Evolutionary conservation across 768 basidiomycete genomes (phyloP).

Genomic region (Boletus rubescentipes): DNA sequence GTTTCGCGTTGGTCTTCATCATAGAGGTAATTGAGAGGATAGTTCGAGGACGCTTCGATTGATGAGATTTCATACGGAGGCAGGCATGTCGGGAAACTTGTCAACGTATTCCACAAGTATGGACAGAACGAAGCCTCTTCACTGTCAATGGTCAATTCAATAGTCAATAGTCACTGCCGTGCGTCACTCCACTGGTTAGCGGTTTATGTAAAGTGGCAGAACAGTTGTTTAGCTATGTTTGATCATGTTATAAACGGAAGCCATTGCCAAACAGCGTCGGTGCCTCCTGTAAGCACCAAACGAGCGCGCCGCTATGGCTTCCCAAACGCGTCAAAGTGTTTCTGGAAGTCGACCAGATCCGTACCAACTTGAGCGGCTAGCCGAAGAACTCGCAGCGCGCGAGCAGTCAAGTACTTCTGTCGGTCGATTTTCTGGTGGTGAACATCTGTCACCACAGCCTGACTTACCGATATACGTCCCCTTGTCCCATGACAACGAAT

Average conservation of each 20-base stretch:
- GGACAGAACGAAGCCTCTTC: too few species aligned
- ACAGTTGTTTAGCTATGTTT: conserved; percentile 13
- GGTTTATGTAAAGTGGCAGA: too few species aligned
- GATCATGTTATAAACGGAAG: conserved; percentile 25
- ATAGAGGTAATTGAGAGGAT: neutral
- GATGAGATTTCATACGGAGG: neutral
- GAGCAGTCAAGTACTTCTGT: conserved; percentile 38
- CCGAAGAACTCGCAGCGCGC: conserved; percentile 64
- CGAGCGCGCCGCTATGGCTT: conserved; percentile 13
- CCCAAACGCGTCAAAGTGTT: conserved; percentile 15
- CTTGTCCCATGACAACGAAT: conserved; percentile 76
- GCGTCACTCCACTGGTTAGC: too few species aligned
- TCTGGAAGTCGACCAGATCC: conserved; percentile 42
- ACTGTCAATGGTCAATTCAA: too few species aligned
- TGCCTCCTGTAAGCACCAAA: neutral
- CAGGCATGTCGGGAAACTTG: neutral
- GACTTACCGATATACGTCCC: conserved; percentile 67
- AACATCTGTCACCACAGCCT: conserved; percentile 25
- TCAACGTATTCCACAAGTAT: too few species aligned
- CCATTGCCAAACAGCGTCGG: conserved; percentile 21
- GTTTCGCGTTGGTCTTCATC: conserved; percentile 27
- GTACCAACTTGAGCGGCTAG: conserved; percentile 67
- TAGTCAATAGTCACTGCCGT: too few species aligned
- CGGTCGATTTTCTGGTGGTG: conserved; percentile 4
- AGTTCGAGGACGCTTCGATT: neutral